These are phyloP conservation scores for Oldenlandia corymbosa DNA, from an alignment of 257 asterid species.

Conservation along the genomic window DNA sequence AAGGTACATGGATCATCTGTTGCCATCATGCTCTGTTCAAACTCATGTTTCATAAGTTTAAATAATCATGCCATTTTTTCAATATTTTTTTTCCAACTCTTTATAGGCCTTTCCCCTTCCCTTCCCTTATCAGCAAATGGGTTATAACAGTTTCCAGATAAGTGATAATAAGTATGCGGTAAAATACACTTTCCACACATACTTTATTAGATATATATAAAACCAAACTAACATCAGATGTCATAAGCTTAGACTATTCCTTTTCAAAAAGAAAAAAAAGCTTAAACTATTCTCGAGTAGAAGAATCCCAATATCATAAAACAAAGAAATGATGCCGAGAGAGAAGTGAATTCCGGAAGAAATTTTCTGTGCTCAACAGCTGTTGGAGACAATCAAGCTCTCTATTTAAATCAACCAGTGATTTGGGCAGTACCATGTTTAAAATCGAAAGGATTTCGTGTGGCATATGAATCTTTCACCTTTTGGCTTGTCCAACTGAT, in stretches of 20 bases:
- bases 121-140: neutral
- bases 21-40: no score
- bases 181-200: no score
- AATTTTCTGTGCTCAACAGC: neutral
- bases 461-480: constrained; percentile 75
- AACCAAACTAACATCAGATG: neutral
- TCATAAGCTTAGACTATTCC: neutral
- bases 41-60: no score
- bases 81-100: no score
- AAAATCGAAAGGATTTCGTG: constrained; percentile 83
- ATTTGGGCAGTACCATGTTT: constrained; percentile 50
- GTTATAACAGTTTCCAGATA: neutral
- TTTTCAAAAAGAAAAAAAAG: no score
- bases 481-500: constrained; percentile 97
- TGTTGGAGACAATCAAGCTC: neutral
- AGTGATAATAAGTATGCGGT: neutral
- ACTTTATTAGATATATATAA: no score
- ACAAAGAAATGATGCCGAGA: neutral
- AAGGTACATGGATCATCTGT: no score
- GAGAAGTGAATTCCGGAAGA: neutral
- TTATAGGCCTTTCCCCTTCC: no score
- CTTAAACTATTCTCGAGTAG: neutral
- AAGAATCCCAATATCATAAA: neutral
- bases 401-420: neutral
- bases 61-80: no score